Evolutionary conservation across 257 asterid species (phyloP), one percentile per base, ranked within the genome.

Genomic region (Nicotiana attenuata): DNA sequence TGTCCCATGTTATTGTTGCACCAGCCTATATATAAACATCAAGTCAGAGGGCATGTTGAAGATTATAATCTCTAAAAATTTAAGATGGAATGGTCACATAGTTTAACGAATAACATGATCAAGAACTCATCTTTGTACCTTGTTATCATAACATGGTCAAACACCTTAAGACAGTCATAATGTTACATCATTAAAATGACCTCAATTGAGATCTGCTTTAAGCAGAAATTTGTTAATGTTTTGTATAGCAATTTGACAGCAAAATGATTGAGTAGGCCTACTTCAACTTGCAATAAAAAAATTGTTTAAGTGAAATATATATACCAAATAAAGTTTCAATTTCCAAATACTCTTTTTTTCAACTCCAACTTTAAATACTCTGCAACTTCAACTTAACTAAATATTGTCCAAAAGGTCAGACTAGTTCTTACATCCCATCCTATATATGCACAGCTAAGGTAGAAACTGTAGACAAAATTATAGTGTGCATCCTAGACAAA

Each of bases 1-100:
- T 87, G 84, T 94, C 98, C 98, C 98, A 94, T 38, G 89, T 81
- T 79, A 94, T 93, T 5, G 91, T 88, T n/a, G 98, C 90, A 47
- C 96, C 95, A 1, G 15, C 94, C 98, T 94, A 41, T 41, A 41
- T 9, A 41, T 41, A 41, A 41, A 8, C 47, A 41, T 41, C 11
- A 41, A 2, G 11, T 41, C 11, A 7, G 47, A 41, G 47, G 47
- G 11, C 11, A 0, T 7, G 45, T 38, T 5, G 2, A 38, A 38
- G 45, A 38, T 38, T 6, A 38, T 38, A 38, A 29, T 29, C 38
- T 33, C 38, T 5, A 33, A 33, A 33, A 38, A 7, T 7, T 38
- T 38, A 7, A 38, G 47, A 7, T 38, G 10, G 10, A 35, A 35
- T 35, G 45, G 9, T 35, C 41, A 38, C 47, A 7, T 7, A 38